Percentiles rank a stretch among this genome's conserved stretches.
These are phyloP conservation scores for Tolypocladium paradoxum DNA, from an alignment of 2,329 filamentous ascomycete genomes.

Conservation along the genomic window DNA sequence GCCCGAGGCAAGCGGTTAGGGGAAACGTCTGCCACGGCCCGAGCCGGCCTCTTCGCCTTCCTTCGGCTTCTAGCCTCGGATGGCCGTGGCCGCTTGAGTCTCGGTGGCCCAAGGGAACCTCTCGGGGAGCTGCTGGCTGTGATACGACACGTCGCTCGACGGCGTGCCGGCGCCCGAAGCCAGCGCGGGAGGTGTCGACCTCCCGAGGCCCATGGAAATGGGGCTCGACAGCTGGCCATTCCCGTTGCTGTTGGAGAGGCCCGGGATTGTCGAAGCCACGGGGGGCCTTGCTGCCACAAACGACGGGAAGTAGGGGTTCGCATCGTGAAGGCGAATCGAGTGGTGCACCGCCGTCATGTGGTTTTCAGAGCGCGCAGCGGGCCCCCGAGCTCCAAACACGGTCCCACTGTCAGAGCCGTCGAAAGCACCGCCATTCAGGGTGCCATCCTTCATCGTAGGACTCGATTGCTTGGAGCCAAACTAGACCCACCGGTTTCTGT, in stretches of 20 bases:
- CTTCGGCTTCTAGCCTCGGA: constrained; percentile 22
- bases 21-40: background rate
- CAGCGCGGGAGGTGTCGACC: constrained; percentile 35
- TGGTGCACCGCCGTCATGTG: constrained; percentile 1
- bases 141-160: constrained; percentile 27
- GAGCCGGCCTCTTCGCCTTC: background rate
- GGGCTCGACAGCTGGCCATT: constrained; percentile 17
- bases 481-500: constrained; percentile 28
- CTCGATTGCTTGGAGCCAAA: constrained; percentile 51
- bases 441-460: constrained; percentile 38
- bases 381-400: background rate
- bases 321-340: constrained; percentile 16
- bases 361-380: no score
- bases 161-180: constrained; percentile 36
- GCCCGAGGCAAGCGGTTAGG: background rate
- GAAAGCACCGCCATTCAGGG: constrained; percentile 29
- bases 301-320: constrained; percentile 7
- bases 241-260: constrained; percentile 12
- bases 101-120: constrained; percentile 38
- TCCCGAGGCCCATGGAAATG: constrained; percentile 23
- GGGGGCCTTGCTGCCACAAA: constrained; percentile 7
- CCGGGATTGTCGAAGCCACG: constrained; percentile 13
- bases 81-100: constrained; percentile 39
- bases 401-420: constrained; percentile 9
- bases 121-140: constrained; percentile 27